A percentile compares a stretch with the other conserved stretches of the same genome.
phyloP scores from a whole-genome alignment of 257 asterid species.

The Salvia rosmarinus region DNA sequence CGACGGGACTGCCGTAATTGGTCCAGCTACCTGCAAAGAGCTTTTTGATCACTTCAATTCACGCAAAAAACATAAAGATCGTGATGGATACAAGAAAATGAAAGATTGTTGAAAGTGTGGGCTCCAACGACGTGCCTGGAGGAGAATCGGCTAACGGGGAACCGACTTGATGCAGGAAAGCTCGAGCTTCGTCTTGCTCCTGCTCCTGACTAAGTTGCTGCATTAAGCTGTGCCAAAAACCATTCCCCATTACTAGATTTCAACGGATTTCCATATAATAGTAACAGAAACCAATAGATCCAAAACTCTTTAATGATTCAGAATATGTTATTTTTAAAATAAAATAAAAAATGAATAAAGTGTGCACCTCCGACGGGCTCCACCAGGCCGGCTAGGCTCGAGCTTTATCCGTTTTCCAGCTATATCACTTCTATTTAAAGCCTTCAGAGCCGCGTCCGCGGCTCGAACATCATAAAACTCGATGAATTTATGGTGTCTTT shows the following conservation, averaged over 20 bases:
- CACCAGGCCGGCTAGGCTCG: conserved; percentile 99
- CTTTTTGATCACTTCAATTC: conserved; percentile 20
- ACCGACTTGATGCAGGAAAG: conserved; percentile 68
- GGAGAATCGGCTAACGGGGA: conserved; percentile 83
- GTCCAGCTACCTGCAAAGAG: conserved; percentile 78
- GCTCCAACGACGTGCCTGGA: conserved; percentile 57
- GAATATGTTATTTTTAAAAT: neutral
- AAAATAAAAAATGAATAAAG: conserved; percentile 27
- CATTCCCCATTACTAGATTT: neutral
- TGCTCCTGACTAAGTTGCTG: conserved; percentile 80
- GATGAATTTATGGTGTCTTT: conserved; percentile 91
- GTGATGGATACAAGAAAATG: conserved; percentile 8
- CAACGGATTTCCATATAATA: neutral
- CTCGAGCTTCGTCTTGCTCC: conserved; percentile 71
- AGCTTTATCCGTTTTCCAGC: conserved; percentile 99
- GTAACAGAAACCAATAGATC: neutral
- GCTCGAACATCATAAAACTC: conserved; percentile 97
- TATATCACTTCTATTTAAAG: conserved; percentile 89
- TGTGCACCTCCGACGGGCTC: conserved; percentile 88
- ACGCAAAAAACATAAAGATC: conserved; percentile 9
- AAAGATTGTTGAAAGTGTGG: neutral
- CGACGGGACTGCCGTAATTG: conserved; percentile 80
- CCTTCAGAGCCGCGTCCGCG: conserved; percentile 96
- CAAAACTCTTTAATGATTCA: neutral
- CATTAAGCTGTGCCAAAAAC: conserved; percentile 58